These are phyloP conservation scores for Mucor mucedo DNA, from an alignment of 371 early-diverging fungal species.

Conservation along the genomic window DNA sequence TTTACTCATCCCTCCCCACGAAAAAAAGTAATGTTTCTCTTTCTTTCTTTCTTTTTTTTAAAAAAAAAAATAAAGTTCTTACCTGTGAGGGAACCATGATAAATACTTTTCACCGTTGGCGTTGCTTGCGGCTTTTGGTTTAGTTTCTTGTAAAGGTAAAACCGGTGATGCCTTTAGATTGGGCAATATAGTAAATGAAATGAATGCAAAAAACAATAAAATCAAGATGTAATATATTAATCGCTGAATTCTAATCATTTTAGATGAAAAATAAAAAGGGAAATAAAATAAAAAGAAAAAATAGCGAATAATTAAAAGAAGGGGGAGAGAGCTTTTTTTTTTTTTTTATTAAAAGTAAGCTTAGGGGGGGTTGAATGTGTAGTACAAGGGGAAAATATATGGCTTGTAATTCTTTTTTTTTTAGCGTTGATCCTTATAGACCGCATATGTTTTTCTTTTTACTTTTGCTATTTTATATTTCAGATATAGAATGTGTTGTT, in stretches of 20 bases:
- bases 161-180: slow-evolving; percentile 7
- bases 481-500: too few species aligned
- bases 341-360: neutral
- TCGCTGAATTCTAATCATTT: slow-evolving; percentile 29
- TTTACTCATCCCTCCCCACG: too few species aligned
- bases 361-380: slow-evolving; percentile 4
- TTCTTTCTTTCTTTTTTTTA: neutral
- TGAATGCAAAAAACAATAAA: slow-evolving; percentile 21
- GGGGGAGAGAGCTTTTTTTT: neutral
- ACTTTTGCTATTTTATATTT: too few species aligned
- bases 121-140: slow-evolving; percentile 1
- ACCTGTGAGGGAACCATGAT: slow-evolving; percentile 43
- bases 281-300: too few species aligned
- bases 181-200: slow-evolving; percentile 20
- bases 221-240: slow-evolving; percentile 24
- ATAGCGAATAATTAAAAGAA: neutral
- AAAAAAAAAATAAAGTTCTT: neutral
- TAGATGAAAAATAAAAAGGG: slow-evolving; percentile 9
- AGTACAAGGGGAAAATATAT: slow-evolving; percentile 14
- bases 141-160: neutral
- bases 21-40: neutral
- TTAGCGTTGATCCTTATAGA: neutral
- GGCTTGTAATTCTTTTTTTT: neutral
- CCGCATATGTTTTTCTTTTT: too few species aligned
- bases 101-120: slow-evolving; percentile 30